A percentile compares a stretch with the other conserved stretches of the same genome.
Evolutionary conservation across 106 monocot species (phyloP).

Genomic region (Triglochin maritima): DNA sequence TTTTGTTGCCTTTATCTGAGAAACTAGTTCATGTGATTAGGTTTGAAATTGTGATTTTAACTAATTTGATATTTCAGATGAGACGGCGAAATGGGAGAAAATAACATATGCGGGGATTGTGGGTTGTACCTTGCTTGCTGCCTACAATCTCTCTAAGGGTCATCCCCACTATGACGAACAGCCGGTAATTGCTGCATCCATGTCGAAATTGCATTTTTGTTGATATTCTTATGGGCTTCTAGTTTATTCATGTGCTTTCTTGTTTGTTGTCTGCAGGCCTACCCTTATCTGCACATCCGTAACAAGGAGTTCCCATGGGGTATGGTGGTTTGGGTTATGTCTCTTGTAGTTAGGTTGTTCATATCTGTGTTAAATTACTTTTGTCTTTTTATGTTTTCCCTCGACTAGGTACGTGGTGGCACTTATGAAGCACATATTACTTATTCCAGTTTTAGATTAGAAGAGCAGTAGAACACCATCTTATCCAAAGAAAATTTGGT

Average conservation of each 20-base stretch:
- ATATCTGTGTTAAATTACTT: too few species aligned
- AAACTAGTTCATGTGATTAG: too few species aligned
- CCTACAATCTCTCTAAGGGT: constrained; percentile 53
- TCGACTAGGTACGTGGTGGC: too few species aligned
- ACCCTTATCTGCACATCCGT: constrained; percentile 20
- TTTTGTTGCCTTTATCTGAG: too few species aligned
- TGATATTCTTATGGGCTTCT: neutral
- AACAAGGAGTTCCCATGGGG: constrained; percentile 34
- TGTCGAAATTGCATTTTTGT: neutral
- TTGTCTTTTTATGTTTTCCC: too few species aligned
- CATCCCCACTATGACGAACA: constrained; percentile 45
- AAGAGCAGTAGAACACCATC: too few species aligned
- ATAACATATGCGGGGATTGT: constrained; percentile 60
- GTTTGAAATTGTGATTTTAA: too few species aligned
- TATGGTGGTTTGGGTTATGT: neutral
- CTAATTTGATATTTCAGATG: constrained; percentile 20
- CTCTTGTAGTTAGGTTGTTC: too few species aligned
- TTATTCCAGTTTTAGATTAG: too few species aligned
- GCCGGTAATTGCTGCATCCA: constrained; percentile 23
- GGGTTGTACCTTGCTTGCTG: constrained; percentile 31
- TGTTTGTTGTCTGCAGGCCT: constrained; percentile 10
- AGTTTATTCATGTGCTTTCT: neutral
- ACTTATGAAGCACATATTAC: too few species aligned
- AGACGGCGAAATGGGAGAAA: constrained; percentile 80
- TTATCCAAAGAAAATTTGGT: too few species aligned